Evolutionary conservation across 164 flowering plant genomes (phyloP).

Genomic region (Akebia trifoliata): DNA sequence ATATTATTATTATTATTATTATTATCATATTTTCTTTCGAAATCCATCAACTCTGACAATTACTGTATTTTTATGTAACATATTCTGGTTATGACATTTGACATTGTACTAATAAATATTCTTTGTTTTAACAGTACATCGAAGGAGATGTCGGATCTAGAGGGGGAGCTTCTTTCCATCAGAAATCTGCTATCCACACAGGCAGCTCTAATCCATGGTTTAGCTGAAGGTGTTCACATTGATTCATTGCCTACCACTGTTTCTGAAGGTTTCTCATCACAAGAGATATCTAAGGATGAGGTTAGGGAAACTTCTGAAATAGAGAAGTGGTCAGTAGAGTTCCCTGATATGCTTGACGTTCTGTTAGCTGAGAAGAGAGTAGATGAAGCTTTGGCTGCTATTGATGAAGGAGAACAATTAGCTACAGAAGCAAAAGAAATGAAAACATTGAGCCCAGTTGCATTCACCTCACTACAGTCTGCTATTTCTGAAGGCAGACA

Average conservation of each 20-base stretch:
- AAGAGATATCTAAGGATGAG: constrained; percentile 27
- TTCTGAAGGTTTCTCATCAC: constrained; percentile 32
- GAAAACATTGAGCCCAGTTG: constrained; percentile 35
- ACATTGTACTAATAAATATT: not conserved
- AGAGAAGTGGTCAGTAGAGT: constrained; percentile 77
- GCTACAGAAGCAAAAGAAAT: constrained; percentile 50
- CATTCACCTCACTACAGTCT: constrained; percentile 41
- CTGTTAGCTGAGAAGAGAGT: constrained; percentile 91
- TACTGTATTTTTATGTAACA: not conserved
- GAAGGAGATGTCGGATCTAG: constrained; percentile 91
- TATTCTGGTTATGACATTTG: not conserved
- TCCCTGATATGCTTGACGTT: constrained; percentile 76
- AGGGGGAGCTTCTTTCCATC: constrained; percentile 84
- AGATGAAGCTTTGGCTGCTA: constrained; percentile 74
- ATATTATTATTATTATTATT: too few species aligned
- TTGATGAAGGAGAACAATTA: constrained; percentile 82
- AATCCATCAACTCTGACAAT: too few species aligned
- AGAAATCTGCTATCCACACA: constrained; percentile 84
- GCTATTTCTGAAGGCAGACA: constrained; percentile 63
- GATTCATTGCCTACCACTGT: constrained; percentile 42
- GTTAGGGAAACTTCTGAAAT: constrained; percentile 54
- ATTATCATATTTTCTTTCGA: too few species aligned
- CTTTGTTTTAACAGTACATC: constrained; percentile 62
- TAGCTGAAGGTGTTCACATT: constrained; percentile 77
- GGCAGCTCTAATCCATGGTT: constrained; percentile 77